Percentiles rank a stretch among this genome's conserved stretches.
These are phyloP conservation scores for Trichoderma lentiforme DNA, from an alignment of 2,329 filamentous ascomycete species.

Conservation along the genomic window DNA sequence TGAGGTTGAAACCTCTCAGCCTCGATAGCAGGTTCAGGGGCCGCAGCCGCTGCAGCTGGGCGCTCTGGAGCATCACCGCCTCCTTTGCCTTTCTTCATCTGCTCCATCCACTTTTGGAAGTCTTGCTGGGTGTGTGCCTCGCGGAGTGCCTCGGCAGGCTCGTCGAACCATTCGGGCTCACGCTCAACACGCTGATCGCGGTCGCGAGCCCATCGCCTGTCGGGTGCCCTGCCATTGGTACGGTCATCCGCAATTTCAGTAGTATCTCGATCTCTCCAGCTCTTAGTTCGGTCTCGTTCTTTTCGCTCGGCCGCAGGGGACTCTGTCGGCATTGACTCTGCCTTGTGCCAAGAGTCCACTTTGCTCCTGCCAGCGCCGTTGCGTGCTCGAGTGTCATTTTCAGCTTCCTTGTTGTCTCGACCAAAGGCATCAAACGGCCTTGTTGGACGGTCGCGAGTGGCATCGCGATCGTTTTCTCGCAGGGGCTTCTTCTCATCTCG, in stretches of 20 bases:
- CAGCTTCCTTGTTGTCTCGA: conserved; percentile 50
- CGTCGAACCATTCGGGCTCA: conserved; percentile 89
- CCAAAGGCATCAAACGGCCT: conserved; percentile 50
- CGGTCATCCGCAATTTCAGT: conserved; percentile 53
- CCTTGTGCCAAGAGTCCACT: conserved; percentile 71
- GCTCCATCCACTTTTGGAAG: conserved; percentile 91
- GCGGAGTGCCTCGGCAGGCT: conserved; percentile 64
- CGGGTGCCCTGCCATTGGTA: conserved; percentile 45
- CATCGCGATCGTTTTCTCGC: conserved; percentile 55
- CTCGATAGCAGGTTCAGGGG: conserved; percentile 31
- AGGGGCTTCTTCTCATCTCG: conserved; percentile 43
- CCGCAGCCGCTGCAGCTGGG: conserved; percentile 32
- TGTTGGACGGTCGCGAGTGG: conserved; percentile 44
- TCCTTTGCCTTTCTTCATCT: conserved; percentile 69
- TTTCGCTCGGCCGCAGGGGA: conserved; percentile 38
- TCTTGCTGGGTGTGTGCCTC: conserved; percentile 81
- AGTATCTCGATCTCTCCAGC: conserved; percentile 56
- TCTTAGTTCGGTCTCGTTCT: conserved; percentile 57
- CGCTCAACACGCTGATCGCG: conserved; percentile 63
- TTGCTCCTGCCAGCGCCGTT: conserved; percentile 64
- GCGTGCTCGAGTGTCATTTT: conserved; percentile 57
- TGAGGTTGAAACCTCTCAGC: conserved; percentile 55
- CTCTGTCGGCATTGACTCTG: conserved; percentile 34
- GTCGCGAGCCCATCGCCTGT: conserved; percentile 56
- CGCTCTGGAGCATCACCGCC: conserved; percentile 29